Base-by-base conservation (phyloP, 345 rosid genomes). In the Salix exigua region DNA sequence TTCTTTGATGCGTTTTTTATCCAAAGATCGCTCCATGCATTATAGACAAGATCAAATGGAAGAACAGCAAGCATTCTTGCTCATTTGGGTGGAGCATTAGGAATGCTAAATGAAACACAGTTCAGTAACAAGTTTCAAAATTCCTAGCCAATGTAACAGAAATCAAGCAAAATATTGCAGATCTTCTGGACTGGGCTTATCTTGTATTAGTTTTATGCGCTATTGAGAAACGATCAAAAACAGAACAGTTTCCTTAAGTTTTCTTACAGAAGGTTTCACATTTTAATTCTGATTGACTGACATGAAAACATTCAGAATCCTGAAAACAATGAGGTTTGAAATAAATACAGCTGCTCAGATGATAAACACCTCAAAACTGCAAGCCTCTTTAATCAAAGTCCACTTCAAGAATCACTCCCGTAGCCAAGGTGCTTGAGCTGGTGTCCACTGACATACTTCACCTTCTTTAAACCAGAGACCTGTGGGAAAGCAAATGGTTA, bases 391-490 rank as follows among this genome's bases (percentile, higher is more conserved):
- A 75, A 26, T 40, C 17, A 58, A 60, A 35, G n/a, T 12, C 25
- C 65, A 17, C 33, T 50, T 67, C 40, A 25, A 72, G 33, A 21
- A 28, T 70, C 72, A 79, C 55, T 77, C 75, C 51, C 74, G 35
- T 0, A 71, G 48, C 99, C 99, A 93, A 70, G 86, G 76, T 78
- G 87, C 94, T 75, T 78, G 88, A 82, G 91, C 92, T 14, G 97
- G 88, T 72, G 94, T 88, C 99, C 97, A 95, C 77, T 86, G 72
- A 79, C 93, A 91, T 62, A 91, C 23, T 72, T 95, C 99, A 21
- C 91, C 96, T 79, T 91, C 97, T 84, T 92, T 87, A 80, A 95
- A 95, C 99, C 99, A 95, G 19, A 95, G 86, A 62, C 78, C 97
- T 95, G 87, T 46, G 51, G 14, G 60, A 65, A 80, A 72, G 48